Evolutionary conservation across 139 green algal species (phyloP).

Genomic region (Volvox reticuliferus): DNA sequence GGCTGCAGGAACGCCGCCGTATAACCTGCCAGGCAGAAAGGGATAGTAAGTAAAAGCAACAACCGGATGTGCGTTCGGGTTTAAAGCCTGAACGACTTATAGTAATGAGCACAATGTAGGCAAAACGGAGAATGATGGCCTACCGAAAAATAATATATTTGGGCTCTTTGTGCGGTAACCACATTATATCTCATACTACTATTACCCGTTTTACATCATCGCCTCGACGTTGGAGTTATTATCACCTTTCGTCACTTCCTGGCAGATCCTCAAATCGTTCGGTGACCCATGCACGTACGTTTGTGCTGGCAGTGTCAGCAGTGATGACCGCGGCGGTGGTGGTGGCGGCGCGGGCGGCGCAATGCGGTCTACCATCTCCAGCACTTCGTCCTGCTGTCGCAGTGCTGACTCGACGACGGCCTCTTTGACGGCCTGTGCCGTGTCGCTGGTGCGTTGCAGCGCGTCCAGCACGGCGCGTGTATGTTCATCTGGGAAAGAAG

Average conservation of each 20-base stretch:
- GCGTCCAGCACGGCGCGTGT: slow-evolving; percentile 32
- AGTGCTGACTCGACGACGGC: slow-evolving; percentile 36
- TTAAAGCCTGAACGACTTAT: no score
- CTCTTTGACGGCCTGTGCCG: slow-evolving; percentile 27
- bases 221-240: no score
- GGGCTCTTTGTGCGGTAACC: no score
- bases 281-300: not conserved
- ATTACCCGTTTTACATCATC: no score
- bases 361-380: not conserved
- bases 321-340: not conserved
- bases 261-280: no score
- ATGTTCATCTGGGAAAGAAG: slow-evolving; percentile 10
- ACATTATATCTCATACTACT: no score
- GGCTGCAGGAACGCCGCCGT: not conserved
- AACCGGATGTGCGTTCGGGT: no score
- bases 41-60: no score
- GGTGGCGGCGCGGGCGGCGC: slow-evolving; percentile 22
- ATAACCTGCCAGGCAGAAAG: not conserved
- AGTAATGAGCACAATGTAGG: no score
- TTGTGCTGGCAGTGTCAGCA: not conserved
- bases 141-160: no score
- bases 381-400: slow-evolving; percentile 17
- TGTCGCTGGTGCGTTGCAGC: slow-evolving; percentile 27
- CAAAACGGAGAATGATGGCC: no score
- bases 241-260: no score